These are phyloP conservation scores for Clarireedia hainanense DNA, from an alignment of 2,329 filamentous ascomycete species.

Conservation along the genomic window DNA sequence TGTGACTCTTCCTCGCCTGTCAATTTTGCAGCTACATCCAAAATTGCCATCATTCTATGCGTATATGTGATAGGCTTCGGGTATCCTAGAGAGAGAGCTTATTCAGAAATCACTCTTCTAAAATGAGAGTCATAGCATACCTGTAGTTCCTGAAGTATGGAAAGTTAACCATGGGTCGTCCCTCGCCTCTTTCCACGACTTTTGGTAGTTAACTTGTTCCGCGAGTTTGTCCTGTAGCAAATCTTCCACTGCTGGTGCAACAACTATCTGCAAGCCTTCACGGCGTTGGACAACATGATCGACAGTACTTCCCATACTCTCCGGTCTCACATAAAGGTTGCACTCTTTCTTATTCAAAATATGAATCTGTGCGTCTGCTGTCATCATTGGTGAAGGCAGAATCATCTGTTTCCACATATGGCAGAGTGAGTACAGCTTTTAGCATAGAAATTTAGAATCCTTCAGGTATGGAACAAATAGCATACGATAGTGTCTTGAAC, in stretches of 20 bases:
- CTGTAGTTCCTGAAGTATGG: slow-evolving; percentile 10
- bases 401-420: not conserved
- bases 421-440: not conserved
- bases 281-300: not conserved
- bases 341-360: not conserved
- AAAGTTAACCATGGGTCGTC: slow-evolving; percentile 7
- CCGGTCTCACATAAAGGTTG: not conserved
- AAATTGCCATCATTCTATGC: slow-evolving; percentile 9
- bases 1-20: not conserved
- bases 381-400: slow-evolving; percentile 1
- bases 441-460: not conserved
- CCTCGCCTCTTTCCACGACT: slow-evolving; percentile 1
- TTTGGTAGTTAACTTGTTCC: not conserved
- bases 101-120: not conserved
- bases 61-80: slow-evolving; percentile 6
- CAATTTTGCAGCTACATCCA: slow-evolving; percentile 3
- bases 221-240: not conserved
- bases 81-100: not conserved
- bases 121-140: not conserved
- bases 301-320: not conserved
- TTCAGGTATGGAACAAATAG: not conserved
- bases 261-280: not conserved
- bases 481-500: not conserved
- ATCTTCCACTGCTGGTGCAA: not conserved
- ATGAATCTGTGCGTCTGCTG: not conserved